Conservation (phyloP, 345 rosid species). For the Garcia nutans region DNA sequence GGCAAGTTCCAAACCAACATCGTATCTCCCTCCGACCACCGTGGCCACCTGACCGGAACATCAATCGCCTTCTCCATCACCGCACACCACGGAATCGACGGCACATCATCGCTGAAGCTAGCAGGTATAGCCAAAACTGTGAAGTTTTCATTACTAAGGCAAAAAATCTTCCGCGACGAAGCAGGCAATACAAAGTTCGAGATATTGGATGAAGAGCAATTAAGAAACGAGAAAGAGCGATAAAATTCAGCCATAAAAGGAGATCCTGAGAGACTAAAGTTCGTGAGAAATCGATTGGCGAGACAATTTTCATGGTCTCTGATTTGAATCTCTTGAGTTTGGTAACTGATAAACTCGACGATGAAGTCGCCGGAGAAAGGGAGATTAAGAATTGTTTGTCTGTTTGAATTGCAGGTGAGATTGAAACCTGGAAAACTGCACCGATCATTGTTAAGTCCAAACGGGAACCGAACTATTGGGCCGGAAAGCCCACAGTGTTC, state of each 20-base stretch:
- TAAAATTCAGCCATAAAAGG: neutral
- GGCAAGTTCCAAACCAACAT: conserved; percentile 40
- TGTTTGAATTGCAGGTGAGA: conserved; percentile 36
- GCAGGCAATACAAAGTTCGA: neutral
- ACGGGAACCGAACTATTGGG: conserved; percentile 43
- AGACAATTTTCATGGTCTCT: conserved; percentile 44
- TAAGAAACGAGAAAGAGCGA: conserved; percentile 29
- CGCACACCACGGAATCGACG: conserved; percentile 11
- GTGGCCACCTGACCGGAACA: conserved; percentile 29
- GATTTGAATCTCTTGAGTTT: conserved; percentile 24
- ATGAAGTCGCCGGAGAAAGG: conserved; percentile 37
- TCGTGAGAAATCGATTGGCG: conserved; percentile 23
- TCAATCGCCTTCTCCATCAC: neutral
- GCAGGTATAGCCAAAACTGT: conserved; percentile 26
- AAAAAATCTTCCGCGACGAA: conserved; percentile 15
- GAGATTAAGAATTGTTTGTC: conserved; percentile 28
- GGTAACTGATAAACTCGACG: conserved; percentile 43
- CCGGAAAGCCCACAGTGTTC: neutral
- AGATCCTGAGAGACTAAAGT: conserved; percentile 29
- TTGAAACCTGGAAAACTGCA: conserved; percentile 45
- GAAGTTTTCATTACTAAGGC: conserved; percentile 38
- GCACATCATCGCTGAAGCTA: neutral
- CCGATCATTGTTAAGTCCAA: conserved; percentile 18
- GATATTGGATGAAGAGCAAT: conserved; percentile 23
- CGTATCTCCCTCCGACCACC: neutral